These are phyloP conservation scores for Debaryomyces coudertii DNA, from an alignment of 1,139 yeast genomes.

Conservation along the genomic window DNA sequence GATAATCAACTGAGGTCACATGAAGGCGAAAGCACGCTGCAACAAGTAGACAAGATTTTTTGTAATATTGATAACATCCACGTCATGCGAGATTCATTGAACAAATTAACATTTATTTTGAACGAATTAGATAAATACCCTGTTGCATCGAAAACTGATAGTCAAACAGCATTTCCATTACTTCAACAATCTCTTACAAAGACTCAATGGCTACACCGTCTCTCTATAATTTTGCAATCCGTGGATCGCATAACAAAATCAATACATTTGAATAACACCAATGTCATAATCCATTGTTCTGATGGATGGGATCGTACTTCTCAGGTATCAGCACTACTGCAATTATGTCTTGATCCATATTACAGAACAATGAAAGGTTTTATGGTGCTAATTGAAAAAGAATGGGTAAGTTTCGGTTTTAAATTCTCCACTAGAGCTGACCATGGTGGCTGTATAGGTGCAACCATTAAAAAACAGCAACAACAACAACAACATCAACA, in stretches of 20 bases:
- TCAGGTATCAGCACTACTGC: conserved; percentile 81
- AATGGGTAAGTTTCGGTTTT: conserved; percentile 95
- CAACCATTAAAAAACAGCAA: conserved; percentile 27
- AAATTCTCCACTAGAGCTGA: conserved; percentile 84
- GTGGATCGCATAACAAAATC: conserved; percentile 80
- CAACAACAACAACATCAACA: conserved; percentile 7
- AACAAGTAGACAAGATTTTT: conserved; percentile 62
- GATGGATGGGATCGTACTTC: conserved; percentile 99
- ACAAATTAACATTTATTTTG: conserved; percentile 62
- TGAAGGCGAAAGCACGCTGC: conserved; percentile 12
- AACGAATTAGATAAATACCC: conserved; percentile 67
- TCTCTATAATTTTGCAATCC: conserved; percentile 70
- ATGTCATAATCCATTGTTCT: conserved; percentile 87
- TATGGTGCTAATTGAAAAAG: conserved; percentile 83
- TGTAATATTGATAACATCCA: conserved; percentile 94
- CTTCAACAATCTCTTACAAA: conserved; percentile 55
- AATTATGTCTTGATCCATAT: conserved; percentile 87
- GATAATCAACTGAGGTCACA: conserved; percentile 14
- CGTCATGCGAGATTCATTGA: conserved; percentile 86
- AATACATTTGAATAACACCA: conserved; percentile 78
- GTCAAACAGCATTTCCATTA: conserved; percentile 36
- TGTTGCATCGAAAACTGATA: conserved; percentile 27
- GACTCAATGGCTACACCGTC: conserved; percentile 80
- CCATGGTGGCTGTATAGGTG: conserved; percentile 58
- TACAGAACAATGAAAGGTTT: conserved; percentile 88